Evolutionary conservation across 768 basidiomycete genomes (phyloP).

Genomic region (Pleurotus ostreatus): DNA sequence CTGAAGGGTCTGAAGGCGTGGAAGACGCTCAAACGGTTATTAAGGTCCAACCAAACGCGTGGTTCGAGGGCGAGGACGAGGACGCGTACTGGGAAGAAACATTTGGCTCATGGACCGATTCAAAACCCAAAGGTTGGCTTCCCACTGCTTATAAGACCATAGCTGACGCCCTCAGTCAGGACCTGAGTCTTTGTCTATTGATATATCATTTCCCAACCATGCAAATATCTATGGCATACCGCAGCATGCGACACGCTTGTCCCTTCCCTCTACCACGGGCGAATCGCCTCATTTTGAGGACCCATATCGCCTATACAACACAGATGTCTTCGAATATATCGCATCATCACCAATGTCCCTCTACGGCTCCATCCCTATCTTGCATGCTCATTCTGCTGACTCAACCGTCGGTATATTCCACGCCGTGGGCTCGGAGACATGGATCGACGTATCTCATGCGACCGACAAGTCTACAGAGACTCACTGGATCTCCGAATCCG

Average conservation of each 20-base stretch:
- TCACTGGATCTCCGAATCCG: conserved; percentile 98
- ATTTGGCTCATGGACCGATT: conserved; percentile 84
- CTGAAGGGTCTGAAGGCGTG: conserved; percentile 39
- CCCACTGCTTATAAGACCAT: background rate
- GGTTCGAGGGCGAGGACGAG: conserved; percentile 88
- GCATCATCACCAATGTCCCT: conserved; percentile 75
- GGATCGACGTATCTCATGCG: conserved; percentile 84
- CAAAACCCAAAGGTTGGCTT: conserved; percentile 85
- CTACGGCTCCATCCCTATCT: conserved; percentile 88
- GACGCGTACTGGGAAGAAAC: conserved; percentile 89
- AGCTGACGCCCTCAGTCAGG: conserved; percentile 45
- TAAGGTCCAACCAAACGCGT: conserved; percentile 50
- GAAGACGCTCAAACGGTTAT: conserved; percentile 50
- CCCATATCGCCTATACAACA: conserved; percentile 92
- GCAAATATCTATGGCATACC: conserved; percentile 94
- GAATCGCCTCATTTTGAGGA: conserved; percentile 75
- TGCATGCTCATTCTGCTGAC: conserved; percentile 87
- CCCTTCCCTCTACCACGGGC: conserved; percentile 84
- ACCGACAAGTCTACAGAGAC: conserved; percentile 70
- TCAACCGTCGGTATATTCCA: conserved; percentile 92
- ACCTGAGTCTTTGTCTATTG: conserved; percentile 89
- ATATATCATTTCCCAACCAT: conserved; percentile 90
- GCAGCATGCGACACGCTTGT: conserved; percentile 88
- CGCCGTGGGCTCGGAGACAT: conserved; percentile 86
- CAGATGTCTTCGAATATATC: conserved; percentile 95